Percentiles rank a stretch among this genome's conserved stretches.
Evolutionary conservation across 495 filamentous ascomycete species (phyloP).

Genomic region (Penicillium maclennaniae): DNA sequence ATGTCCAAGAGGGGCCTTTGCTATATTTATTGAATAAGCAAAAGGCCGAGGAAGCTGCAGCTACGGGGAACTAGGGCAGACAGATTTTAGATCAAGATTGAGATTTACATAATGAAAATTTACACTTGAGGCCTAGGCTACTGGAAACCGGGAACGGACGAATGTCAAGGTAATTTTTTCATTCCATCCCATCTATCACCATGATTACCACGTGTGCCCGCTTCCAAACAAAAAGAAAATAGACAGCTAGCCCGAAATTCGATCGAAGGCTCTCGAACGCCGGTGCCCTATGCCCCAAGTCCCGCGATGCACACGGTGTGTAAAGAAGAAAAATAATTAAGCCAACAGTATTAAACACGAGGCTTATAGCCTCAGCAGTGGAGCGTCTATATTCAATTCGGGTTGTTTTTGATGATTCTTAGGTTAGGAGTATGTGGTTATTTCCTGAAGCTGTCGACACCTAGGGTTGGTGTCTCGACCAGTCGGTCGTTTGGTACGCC

Average conservation of each 20-base stretch:
- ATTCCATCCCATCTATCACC: conserved; percentile 2
- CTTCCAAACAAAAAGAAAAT: conserved; percentile 12
- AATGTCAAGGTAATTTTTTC: neutral
- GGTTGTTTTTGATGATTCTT: neutral
- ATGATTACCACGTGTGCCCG: conserved; percentile 18
- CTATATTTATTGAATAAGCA: conserved; percentile 25
- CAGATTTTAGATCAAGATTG: neutral
- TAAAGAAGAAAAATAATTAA: conserved; percentile 16
- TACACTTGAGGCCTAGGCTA: no score
- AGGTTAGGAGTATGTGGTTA: conserved; percentile 11
- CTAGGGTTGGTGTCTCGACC: conserved; percentile 84
- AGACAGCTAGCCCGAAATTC: conserved; percentile 1
- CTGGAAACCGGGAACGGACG: no score
- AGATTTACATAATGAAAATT: neutral
- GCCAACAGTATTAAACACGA: conserved; percentile 7
- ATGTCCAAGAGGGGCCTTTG: conserved; percentile 33
- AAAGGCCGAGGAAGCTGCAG: conserved; percentile 19
- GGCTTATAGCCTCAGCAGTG: conserved; percentile 1
- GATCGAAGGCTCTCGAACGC: conserved; percentile 17
- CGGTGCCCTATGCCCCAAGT: conserved; percentile 26
- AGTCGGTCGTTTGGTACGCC: conserved; percentile 70
- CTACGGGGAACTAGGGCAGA: neutral
- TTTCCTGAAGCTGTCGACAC: conserved; percentile 78
- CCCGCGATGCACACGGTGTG: conserved; percentile 22
- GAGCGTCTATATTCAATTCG: conserved; percentile 17